Evolutionary conservation across 148 eudicot species (phyloP).

Genomic region (Rheum nobile): DNA sequence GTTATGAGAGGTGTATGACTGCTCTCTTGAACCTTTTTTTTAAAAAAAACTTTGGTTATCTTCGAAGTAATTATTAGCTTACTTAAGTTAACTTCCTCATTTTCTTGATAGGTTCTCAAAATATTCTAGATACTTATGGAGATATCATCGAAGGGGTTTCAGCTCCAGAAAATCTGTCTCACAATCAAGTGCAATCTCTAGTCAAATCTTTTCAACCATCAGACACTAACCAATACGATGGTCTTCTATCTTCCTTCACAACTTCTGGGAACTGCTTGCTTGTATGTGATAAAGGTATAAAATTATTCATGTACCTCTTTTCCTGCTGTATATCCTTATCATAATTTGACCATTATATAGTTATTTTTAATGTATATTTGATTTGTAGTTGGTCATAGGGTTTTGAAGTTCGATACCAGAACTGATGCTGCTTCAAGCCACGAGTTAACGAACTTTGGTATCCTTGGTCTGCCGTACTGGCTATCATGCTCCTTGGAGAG

Average conservation of each 20-base stretch:
- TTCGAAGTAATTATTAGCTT: neutral
- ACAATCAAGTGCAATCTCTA: slow-evolving; percentile 40
- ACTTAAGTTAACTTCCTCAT: slow-evolving; percentile 9
- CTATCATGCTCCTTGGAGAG: slow-evolving; percentile 47
- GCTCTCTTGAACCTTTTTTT: neutral
- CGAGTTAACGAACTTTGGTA: slow-evolving; percentile 53
- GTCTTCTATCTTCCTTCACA: slow-evolving; percentile 57
- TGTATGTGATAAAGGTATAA: slow-evolving; percentile 71
- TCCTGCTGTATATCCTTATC: neutral
- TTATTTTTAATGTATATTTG: slow-evolving; percentile 11
- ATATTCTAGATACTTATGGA: slow-evolving; percentile 59
- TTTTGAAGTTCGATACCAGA: slow-evolving; percentile 41
- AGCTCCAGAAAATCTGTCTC: slow-evolving; percentile 32
- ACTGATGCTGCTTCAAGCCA: slow-evolving; percentile 39
- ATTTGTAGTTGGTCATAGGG: slow-evolving; percentile 61
- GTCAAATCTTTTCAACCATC: slow-evolving; percentile 19
- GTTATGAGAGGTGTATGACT: slow-evolving; percentile 42
- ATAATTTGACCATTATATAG: slow-evolving; percentile 1
- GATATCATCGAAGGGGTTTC: slow-evolving; percentile 44
- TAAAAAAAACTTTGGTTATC: neutral
- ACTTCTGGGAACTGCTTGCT: slow-evolving; percentile 34
- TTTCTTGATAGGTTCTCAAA: slow-evolving; percentile 34
- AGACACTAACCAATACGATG: slow-evolving; percentile 38
- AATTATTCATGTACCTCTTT: neutral
- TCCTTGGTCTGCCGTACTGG: slow-evolving; percentile 85